Evolutionary conservation across 768 basidiomycete genomes (phyloP).

Genomic region (Lactarius sp.): DNA sequence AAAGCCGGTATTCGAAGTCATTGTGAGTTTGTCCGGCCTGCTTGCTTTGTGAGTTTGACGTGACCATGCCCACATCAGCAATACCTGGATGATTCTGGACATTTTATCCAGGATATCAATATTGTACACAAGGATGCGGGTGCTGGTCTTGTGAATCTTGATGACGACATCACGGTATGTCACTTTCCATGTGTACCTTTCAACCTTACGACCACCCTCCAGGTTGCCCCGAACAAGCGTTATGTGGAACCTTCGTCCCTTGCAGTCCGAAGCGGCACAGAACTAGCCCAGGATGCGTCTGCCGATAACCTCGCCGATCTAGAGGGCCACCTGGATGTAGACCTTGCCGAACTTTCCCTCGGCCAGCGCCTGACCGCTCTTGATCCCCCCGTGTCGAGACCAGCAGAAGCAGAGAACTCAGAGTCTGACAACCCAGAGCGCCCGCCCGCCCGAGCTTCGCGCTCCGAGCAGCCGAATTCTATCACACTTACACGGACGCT

Average conservation of each 20-base stretch:
- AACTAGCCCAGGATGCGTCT: slow-evolving; percentile 54
- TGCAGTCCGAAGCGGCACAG: slow-evolving; percentile 62
- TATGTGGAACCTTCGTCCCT: slow-evolving; percentile 60
- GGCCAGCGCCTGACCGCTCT: slow-evolving; percentile 84
- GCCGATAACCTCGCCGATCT: slow-evolving; percentile 49
- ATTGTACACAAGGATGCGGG: slow-evolving; percentile 38
- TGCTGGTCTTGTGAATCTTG: slow-evolving; percentile 27
- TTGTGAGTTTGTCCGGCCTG: slow-evolving; percentile 42
- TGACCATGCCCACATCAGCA: slow-evolving; percentile 35
- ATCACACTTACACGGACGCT: slow-evolving; percentile 89
- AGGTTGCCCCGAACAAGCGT: slow-evolving; percentile 53
- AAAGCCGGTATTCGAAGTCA: slow-evolving; percentile 52
- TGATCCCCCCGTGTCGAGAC: slow-evolving; percentile 41
- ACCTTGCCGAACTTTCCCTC: slow-evolving; percentile 86
- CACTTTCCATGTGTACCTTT: background rate
- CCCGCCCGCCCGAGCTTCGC: slow-evolving; percentile 22
- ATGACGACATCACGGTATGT: slow-evolving; percentile 17
- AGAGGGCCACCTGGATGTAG: slow-evolving; percentile 71
- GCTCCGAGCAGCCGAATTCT: slow-evolving; percentile 50
- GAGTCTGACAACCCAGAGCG: slow-evolving; percentile 48
- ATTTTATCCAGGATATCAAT: slow-evolving; percentile 48
- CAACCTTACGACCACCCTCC: background rate
- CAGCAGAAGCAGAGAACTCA: slow-evolving; percentile 35
- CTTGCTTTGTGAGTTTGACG: slow-evolving; percentile 4
- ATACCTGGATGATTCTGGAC: slow-evolving; percentile 50